phyloP scores from a whole-genome alignment of 495 filamentous ascomycete species.

The Lasiosphaeris hirsuta region DNA sequence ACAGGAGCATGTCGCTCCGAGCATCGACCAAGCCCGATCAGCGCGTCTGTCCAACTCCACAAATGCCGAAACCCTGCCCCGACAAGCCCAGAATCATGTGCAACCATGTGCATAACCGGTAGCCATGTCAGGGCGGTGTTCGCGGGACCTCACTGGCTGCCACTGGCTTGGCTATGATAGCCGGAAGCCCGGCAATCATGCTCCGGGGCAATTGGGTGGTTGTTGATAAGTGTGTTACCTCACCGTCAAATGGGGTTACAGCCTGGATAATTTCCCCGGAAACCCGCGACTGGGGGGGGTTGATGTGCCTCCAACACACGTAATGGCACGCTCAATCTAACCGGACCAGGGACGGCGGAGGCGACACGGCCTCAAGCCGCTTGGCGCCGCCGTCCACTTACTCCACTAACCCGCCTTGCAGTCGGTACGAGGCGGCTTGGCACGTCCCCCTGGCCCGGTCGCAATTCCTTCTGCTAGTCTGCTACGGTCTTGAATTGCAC shows the following conservation, averaged over 20 bases:
- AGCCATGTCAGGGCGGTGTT: constrained; percentile 5
- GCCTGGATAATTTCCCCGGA: constrained; percentile 24
- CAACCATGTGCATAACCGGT: constrained; percentile 9
- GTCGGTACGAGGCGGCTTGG: background rate
- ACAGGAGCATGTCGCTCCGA: constrained; percentile 8
- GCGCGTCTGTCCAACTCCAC: background rate
- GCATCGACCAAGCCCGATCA: background rate
- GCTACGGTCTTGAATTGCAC: no score
- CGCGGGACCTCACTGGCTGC: background rate
- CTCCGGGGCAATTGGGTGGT: constrained; percentile 8
- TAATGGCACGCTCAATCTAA: background rate
- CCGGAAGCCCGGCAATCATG: constrained; percentile 14
- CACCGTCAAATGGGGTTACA: constrained; percentile 16
- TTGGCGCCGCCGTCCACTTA: background rate
- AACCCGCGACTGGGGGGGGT: constrained; percentile 7
- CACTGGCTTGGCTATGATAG: constrained; percentile 19
- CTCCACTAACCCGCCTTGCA: background rate
- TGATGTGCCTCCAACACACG: background rate
- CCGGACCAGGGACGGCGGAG: constrained; percentile 5
- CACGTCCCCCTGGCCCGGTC: background rate
- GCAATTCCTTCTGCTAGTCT: background rate
- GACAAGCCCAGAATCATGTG: constrained; percentile 6
- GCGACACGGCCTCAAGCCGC: background rate
- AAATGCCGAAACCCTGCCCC: constrained; percentile 17
- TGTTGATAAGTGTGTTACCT: background rate